Evolutionary conservation across 345 rosid species (phyloP), one percentile per base, ranked within the genome.

Genomic region (Hirschfeldia incana): DNA sequence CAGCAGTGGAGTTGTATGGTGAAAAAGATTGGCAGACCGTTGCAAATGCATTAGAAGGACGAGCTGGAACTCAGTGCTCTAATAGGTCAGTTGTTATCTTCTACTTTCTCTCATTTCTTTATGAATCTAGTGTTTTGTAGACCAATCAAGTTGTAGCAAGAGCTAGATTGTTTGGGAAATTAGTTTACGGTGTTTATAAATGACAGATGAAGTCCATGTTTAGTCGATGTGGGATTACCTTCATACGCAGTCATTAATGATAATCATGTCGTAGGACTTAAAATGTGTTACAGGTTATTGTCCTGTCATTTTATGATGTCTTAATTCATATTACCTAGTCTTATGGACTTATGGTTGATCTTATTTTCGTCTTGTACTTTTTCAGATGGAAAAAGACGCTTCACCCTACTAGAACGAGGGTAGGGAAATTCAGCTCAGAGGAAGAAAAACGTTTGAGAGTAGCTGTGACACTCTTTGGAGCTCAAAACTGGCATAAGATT

Each of bases 51-150:
- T 83, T 93, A 77, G 82, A 81, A 77, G 92, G 92, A 70, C 85
- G 98, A 68, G 81, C 93, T 63, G 99, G 99, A 72, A 42, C 92
- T 29, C 98, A 95, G 74, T 93, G 99, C 87, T 90, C 99, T 73
- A 90, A 91, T 39, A 85, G 97, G 98, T 91, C 69, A 86, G 93
- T 86, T 51, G 3, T 62, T 49, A 72, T 59, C 65, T 57, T n/a
- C 44, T 78, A 62, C 55, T 37, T 34, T 67, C 59, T 69, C 37
- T 26, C 33, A 16, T 64, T 30, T 16, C 5, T 76, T 17, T 69
- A 63, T 30, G 62, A 16, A 44, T 44, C 2, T 46, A 16, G 13
- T 63, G 27, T 60, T 12, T 60, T 27, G 17, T 51, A 51, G 64
- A 21, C 28, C 27, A 11, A 33, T 53, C 58, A 53, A 6, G 2